Conservation (phyloP, 1,284 basidiomycete species). For the Cystobasidium pallidum region DNA sequence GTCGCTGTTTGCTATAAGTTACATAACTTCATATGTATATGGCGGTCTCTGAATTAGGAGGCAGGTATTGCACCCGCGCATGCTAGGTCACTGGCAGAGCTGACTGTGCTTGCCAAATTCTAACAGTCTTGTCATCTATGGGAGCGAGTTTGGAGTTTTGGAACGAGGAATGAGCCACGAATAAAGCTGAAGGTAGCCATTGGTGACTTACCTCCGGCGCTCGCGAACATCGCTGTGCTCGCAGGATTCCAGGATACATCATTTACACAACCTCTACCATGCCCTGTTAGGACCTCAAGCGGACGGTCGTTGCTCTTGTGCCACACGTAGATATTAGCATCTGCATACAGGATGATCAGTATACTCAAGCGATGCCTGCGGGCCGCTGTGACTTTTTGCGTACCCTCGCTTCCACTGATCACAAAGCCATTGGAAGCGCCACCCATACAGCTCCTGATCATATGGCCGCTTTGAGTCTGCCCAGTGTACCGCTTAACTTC, state of each 20-base stretch:
- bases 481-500: constrained; percentile 79
- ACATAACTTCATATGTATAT: too few relatives aligned
- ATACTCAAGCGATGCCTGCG: too few relatives aligned
- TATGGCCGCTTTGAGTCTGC: constrained; percentile 75
- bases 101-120: constrained; percentile 49
- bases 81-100: constrained; percentile 2
- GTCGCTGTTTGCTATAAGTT: too few relatives aligned
- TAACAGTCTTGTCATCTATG: constrained; percentile 50
- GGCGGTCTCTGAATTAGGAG: too few relatives aligned
- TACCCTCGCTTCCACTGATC: constrained; percentile 92
- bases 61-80: too few relatives aligned
- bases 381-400: too few relatives aligned
- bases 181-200: not conserved
- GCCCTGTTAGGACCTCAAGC: constrained; percentile 80
- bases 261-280: constrained; percentile 85
- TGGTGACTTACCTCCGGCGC: constrained; percentile 52
- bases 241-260: constrained; percentile 92
- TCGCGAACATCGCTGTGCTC: constrained; percentile 81
- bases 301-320: constrained; percentile 81
- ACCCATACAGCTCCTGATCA: constrained; percentile 91
- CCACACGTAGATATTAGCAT: constrained; percentile 85
- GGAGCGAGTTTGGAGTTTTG: too few relatives aligned
- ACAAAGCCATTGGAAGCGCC: constrained; percentile 88
- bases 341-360: not conserved
- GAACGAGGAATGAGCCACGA: too few relatives aligned